Percentiles rank a stretch among this genome's conserved stretches.
Conservation (phyloP, 768 basidiomycete species). For the Tulasnella sp. region DNA sequence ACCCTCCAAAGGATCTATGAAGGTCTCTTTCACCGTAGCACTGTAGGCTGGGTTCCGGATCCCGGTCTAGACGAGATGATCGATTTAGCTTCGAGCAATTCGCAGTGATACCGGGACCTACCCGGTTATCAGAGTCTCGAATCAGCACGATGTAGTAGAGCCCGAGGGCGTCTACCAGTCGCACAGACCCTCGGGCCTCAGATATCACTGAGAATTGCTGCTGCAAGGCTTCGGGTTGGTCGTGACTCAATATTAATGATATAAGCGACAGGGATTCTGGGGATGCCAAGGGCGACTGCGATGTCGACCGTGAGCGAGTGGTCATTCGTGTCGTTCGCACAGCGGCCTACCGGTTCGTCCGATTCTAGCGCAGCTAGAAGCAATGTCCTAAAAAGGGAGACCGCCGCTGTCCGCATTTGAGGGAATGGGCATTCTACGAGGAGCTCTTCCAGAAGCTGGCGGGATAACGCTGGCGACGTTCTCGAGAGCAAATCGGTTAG, state of each 20-base stretch:
- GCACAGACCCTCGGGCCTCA: not conserved
- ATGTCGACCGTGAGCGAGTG: not conserved
- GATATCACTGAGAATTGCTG: not conserved
- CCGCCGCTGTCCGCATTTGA: constrained; percentile 15
- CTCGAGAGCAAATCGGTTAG: not conserved
- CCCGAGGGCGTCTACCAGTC: constrained; percentile 10
- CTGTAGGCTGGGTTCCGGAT: not conserved
- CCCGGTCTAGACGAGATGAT: not conserved
- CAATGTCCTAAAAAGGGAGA: not conserved
- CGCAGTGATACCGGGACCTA: not conserved
- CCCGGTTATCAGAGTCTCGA: constrained; percentile 1
- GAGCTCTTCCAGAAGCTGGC: constrained; percentile 10
- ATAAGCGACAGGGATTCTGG: not conserved
- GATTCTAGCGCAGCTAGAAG: not conserved
- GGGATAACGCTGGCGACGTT: not conserved
- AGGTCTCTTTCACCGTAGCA: not conserved
- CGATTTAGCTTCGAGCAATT: not conserved
- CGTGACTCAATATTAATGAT: not conserved
- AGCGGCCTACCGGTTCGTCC: not conserved
- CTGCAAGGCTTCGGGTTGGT: not conserved
- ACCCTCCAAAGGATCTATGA: not conserved
- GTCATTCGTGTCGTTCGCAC: not conserved
- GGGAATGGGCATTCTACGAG: constrained; percentile 13
- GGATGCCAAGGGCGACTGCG: not conserved
- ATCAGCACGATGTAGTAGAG: not conserved